phyloP scores from a whole-genome alignment of 1,284 basidiomycete genomes.

The Pulveroboletus sp. region DNA sequence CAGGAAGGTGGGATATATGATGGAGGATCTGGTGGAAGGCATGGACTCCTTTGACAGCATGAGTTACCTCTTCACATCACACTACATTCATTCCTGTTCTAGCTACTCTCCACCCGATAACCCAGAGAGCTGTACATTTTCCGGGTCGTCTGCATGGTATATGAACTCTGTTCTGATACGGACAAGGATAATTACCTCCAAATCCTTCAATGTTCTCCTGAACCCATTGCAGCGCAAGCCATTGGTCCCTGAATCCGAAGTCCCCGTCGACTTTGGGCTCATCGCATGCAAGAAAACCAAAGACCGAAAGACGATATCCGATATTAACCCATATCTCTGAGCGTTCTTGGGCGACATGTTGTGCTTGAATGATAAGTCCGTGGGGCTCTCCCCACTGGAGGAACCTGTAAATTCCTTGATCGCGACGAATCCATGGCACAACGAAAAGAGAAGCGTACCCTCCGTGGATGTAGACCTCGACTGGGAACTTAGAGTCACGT shows the following conservation, averaged over 20 bases:
- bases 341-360: too few relatives aligned
- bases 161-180: conserved; percentile 51
- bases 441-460: conserved; percentile 43
- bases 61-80: neutral
- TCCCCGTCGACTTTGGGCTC: too few relatives aligned
- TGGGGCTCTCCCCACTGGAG: too few relatives aligned
- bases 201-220: conserved; percentile 33
- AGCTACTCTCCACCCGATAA: conserved; percentile 61
- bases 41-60: conserved; percentile 55
- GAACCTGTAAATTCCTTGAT: conserved; percentile 48
- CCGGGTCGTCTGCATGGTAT: conserved; percentile 54
- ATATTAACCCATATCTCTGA: too few relatives aligned
- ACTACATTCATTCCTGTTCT: neutral
- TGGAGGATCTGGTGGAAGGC: conserved; percentile 76
- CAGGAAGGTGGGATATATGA: conserved; percentile 63
- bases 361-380: too few relatives aligned
- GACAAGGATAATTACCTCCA: conserved; percentile 46
- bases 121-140: conserved; percentile 62
- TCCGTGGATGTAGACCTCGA: conserved; percentile 76
- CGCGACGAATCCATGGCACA: neutral
- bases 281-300: too few relatives aligned
- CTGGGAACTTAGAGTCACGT: conserved; percentile 51
- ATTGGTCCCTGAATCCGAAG: too few relatives aligned
- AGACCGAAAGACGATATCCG: too few relatives aligned
- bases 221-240: too few relatives aligned